These are phyloP conservation scores for Tritrichomonas foetus DNA, from an alignment of 208 protist species.

Conservation along the genomic window DNA sequence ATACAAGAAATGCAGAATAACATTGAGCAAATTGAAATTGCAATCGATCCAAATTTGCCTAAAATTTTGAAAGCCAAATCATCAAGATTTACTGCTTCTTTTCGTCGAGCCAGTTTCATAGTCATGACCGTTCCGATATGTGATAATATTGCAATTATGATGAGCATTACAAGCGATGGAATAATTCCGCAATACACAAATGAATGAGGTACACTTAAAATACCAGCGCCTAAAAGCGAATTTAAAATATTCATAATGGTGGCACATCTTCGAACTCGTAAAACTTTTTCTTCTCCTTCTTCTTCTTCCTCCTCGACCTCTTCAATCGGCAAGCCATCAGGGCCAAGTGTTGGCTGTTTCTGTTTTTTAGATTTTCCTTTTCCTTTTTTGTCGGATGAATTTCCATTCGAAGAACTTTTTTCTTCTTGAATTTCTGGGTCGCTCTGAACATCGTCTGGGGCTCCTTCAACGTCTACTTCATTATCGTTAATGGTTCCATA, in stretches of 20 bases:
- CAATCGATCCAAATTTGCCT: not conserved
- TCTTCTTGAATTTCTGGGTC: no score
- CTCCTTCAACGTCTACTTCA: no score
- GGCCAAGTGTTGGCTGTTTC: no score
- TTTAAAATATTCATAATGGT: constrained; percentile 20
- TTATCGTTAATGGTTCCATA: no score
- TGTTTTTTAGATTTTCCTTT: no score
- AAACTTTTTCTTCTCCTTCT: no score
- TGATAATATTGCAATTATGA: not conserved
- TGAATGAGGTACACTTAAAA: not conserved
- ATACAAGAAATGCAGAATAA: not conserved
- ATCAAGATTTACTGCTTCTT: not conserved
- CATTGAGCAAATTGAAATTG: not conserved
- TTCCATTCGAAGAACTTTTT: no score
- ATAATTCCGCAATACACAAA: not conserved
- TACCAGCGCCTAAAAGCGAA: not conserved
- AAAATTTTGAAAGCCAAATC: not conserved
- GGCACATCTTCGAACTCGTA: no score
- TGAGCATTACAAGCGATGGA: not conserved
- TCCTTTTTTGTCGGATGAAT: no score
- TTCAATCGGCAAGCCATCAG: no score
- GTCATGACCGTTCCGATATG: not conserved
- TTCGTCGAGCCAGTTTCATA: not conserved
- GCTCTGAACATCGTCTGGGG: no score
- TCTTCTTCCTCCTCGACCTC: no score